Conservation (phyloP, 768 basidiomycete genomes). For the Kwoniella botswanensis region DNA sequence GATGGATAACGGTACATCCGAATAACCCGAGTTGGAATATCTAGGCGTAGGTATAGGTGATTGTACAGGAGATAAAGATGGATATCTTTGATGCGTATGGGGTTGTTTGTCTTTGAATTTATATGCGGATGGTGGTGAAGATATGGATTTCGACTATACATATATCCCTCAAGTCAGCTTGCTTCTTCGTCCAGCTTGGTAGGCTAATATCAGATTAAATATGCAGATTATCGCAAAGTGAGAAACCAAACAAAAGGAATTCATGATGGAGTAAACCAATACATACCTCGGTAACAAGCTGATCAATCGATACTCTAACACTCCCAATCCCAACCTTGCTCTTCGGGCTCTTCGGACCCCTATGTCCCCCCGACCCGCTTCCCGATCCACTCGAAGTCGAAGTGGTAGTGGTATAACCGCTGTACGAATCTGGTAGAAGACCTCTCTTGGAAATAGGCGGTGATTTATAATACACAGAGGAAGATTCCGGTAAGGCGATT, state of each 20-base stretch:
- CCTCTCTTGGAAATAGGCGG: slow-evolving; percentile 2
- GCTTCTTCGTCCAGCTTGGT: no score
- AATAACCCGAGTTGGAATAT: slow-evolving; percentile 5
- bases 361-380: neutral
- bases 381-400: neutral
- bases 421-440: neutral
- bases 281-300: slow-evolving; percentile 8
- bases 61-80: neutral
- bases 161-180: neutral
- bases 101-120: neutral
- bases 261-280: neutral
- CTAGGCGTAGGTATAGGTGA: slow-evolving; percentile 10
- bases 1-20: slow-evolving; percentile 11
- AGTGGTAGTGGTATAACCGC: neutral
- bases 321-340: neutral
- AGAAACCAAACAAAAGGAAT: neutral
- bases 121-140: slow-evolving; percentile 11
- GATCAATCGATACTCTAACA: slow-evolving; percentile 4
- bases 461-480: slow-evolving; percentile 10
- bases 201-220: no score
- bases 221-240: no score
- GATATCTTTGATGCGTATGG: neutral
- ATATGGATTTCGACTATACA: neutral
- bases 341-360: neutral
- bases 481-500: neutral